phyloP scores from a whole-genome alignment of 2,329 filamentous ascomycete species.

The Ascomycota sp. region DNA sequence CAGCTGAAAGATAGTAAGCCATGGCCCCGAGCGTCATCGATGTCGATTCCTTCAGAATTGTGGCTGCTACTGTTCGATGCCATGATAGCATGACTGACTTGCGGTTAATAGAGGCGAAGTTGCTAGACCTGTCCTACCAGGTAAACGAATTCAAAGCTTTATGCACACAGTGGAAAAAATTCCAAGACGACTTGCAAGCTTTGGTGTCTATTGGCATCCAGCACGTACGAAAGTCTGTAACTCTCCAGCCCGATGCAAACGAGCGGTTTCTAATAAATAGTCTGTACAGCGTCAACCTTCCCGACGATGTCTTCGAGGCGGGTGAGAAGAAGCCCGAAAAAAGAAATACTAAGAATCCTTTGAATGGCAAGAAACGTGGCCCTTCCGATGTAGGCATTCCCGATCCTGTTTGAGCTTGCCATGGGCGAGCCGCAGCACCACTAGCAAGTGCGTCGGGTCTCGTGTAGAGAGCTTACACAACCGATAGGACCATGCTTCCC shows the following conservation, averaged over 20 bases:
- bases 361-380: slow-evolving; percentile 25
- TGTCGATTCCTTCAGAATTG: not conserved
- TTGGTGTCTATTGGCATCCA: slow-evolving; percentile 50
- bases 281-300: slow-evolving; percentile 55
- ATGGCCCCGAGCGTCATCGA: too few species aligned
- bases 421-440: slow-evolving; percentile 2
- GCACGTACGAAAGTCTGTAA: slow-evolving; percentile 62
- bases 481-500: slow-evolving; percentile 15
- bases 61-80: too few species aligned
- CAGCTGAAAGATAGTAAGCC: slow-evolving; percentile 53
- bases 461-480: slow-evolving; percentile 4
- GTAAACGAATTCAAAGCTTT: slow-evolving; percentile 74
- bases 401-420: slow-evolving; percentile 4
- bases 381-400: slow-evolving; percentile 21
- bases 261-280: slow-evolving; percentile 1
- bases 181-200: slow-evolving; percentile 47
- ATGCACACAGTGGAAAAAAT: slow-evolving; percentile 57
- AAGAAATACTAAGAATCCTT: slow-evolving; percentile 23
- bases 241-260: not conserved
- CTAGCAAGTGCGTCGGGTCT: not conserved
- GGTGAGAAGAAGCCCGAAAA: slow-evolving; percentile 55
- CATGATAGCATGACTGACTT: slow-evolving; percentile 9
- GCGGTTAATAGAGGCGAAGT: slow-evolving; percentile 34
- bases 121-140: slow-evolving; percentile 59
- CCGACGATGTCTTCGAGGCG: slow-evolving; percentile 69